A percentile compares a stretch with the other conserved stretches of the same genome.
Evolutionary conservation across 352 stramenopile species (phyloP).

Genomic region (Pythium pyrilobum): DNA sequence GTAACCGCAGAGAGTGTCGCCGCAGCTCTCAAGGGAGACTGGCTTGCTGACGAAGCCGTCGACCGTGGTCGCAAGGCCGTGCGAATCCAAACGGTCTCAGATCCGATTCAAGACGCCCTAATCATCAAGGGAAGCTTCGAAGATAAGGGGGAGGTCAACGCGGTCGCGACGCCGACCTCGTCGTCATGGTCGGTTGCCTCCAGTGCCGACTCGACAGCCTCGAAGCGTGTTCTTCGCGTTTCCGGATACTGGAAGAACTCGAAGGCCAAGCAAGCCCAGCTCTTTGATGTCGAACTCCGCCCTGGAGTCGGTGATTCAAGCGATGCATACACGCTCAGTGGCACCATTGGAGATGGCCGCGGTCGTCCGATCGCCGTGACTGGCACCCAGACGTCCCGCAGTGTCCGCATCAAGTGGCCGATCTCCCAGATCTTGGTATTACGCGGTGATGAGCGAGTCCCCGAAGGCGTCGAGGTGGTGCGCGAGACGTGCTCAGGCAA

Average conservation of each 20-base stretch:
- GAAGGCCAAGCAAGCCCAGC: slow-evolving; percentile 63
- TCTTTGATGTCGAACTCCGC: slow-evolving; percentile 73
- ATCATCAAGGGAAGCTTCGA: slow-evolving; percentile 62
- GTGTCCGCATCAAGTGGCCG: slow-evolving; percentile 67
- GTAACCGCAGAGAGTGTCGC: background rate
- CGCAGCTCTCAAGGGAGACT: slow-evolving; percentile 48
- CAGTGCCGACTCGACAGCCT: background rate
- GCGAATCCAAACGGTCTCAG: slow-evolving; percentile 57
- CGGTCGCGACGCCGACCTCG: slow-evolving; percentile 39
- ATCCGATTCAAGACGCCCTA: slow-evolving; percentile 39
- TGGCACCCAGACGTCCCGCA: slow-evolving; percentile 53
- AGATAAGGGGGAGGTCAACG: slow-evolving; percentile 65
- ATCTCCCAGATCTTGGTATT: slow-evolving; percentile 71
- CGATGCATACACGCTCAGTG: slow-evolving; percentile 42
- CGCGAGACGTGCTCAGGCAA: slow-evolving; percentile 66
- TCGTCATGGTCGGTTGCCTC: slow-evolving; percentile 38
- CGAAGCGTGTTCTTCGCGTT: slow-evolving; percentile 39
- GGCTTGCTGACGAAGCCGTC: slow-evolving; percentile 70
- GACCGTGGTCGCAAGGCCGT: slow-evolving; percentile 62
- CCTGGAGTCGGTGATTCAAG: slow-evolving; percentile 9
- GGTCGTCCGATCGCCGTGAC: slow-evolving; percentile 47
- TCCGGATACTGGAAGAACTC: slow-evolving; percentile 70
- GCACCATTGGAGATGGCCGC: slow-evolving; percentile 66
- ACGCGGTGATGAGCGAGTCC: slow-evolving; percentile 67
- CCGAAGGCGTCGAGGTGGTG: slow-evolving; percentile 61